These are phyloP conservation scores for Takashimella tepidaria DNA, from an alignment of 1,284 basidiomycete genomes.

Conservation along the genomic window DNA sequence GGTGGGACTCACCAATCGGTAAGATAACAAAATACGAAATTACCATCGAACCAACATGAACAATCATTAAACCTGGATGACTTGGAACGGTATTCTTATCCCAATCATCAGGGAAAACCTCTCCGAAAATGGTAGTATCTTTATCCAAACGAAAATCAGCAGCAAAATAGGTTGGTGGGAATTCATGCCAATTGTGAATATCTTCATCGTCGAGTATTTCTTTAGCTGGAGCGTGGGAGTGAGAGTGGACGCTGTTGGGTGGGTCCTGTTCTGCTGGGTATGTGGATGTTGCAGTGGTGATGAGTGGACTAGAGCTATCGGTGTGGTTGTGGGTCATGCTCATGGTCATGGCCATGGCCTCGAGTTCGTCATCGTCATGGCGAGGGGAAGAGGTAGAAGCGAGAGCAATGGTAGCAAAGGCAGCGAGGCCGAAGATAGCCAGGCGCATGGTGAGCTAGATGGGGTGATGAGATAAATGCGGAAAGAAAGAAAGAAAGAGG, in stretches of 20 bases:
- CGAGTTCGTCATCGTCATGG: constrained; percentile 11
- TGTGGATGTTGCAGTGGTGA: not conserved
- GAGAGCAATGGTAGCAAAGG: not conserved
- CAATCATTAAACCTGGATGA: constrained; percentile 30
- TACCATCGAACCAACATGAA: constrained; percentile 29
- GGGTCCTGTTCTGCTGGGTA: not conserved
- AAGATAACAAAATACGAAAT: constrained; percentile 38
- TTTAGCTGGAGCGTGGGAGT: constrained; percentile 27
- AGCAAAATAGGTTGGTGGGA: constrained; percentile 37
- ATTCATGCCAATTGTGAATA: constrained; percentile 36
- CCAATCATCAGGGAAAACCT: constrained; percentile 35
- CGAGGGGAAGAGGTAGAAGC: not conserved
- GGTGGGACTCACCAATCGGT: constrained; percentile 30
- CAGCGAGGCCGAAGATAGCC: constrained; percentile 4
- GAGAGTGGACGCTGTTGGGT: constrained; percentile 9
- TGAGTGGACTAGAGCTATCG: not conserved
- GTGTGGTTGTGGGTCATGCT: no score
- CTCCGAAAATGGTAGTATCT: constrained; percentile 37
- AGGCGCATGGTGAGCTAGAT: constrained; percentile 15
- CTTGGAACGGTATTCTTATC: constrained; percentile 21
- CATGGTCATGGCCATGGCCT: constrained; percentile 4
- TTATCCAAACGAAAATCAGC: constrained; percentile 36
- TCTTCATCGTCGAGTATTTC: constrained; percentile 28
- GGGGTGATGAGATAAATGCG: no score
- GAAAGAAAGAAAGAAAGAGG: no score